Conservation (phyloP, 2,329 filamentous ascomycete genomes). For the Esteya vermicola region DNA sequence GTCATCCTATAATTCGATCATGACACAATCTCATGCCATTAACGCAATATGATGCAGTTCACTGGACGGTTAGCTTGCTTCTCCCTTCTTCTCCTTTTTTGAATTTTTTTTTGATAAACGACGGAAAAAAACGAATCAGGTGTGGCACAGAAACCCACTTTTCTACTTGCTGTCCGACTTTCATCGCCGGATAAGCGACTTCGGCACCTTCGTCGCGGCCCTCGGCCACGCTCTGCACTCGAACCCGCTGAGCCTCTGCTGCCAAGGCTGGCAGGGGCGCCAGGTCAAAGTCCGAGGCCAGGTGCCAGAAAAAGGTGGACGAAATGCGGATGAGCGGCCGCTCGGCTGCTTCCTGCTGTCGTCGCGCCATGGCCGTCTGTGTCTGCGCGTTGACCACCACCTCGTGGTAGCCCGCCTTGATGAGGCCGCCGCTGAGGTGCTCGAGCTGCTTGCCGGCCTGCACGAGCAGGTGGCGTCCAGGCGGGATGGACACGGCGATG, state of each 20-base stretch:
- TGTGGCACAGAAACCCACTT: conserved; percentile 25
- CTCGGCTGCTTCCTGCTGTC: conserved; percentile 26
- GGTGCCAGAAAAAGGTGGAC: conserved; percentile 47
- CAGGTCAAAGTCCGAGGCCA: conserved; percentile 41
- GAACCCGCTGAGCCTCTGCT: conserved; percentile 27
- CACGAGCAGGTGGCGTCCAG: conserved; percentile 42
- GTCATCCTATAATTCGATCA: too few relatives aligned
- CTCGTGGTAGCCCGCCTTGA: conserved; percentile 49
- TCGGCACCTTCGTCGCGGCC: conserved; percentile 40
- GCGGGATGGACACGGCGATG: conserved; percentile 44
- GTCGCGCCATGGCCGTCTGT: conserved; percentile 27
- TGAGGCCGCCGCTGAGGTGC: conserved; percentile 43
- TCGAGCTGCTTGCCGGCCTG: conserved; percentile 51
- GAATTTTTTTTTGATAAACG: too few relatives aligned
- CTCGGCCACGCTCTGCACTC: conserved; percentile 29
- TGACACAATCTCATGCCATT: conserved; percentile 21
- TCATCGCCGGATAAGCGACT: conserved; percentile 34
- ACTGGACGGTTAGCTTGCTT: conserved; percentile 10
- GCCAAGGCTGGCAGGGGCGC: conserved; percentile 33
- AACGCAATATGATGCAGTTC: conserved; percentile 40
- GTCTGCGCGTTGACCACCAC: conserved; percentile 43
- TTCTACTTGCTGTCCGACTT: conserved; percentile 45
- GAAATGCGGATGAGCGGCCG: conserved; percentile 42
- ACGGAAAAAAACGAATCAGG: too few relatives aligned
- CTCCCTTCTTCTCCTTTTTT: too few relatives aligned